Evolutionary conservation across 345 rosid species (phyloP).

Genomic region (Melaleuca alternifolia): DNA sequence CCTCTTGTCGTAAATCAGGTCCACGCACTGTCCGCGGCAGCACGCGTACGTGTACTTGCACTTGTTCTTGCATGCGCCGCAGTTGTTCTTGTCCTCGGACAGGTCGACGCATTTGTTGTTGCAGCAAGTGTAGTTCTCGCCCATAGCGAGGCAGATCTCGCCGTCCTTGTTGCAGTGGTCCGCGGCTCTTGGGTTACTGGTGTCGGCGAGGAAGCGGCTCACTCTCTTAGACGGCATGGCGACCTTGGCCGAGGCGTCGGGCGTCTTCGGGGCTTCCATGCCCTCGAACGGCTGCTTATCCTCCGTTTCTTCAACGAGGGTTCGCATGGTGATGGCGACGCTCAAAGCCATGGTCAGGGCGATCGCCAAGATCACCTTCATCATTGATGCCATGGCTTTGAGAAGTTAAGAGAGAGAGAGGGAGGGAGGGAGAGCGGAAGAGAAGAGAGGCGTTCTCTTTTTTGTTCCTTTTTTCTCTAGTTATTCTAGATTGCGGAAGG

Average conservation of each 20-base stretch:
- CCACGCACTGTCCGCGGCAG: constrained; percentile 65
- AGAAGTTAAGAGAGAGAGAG: neutral
- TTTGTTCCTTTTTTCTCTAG: neutral
- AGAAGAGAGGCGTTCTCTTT: neutral
- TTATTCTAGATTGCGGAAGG: neutral
- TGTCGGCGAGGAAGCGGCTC: constrained; percentile 51
- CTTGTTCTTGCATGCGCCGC: constrained; percentile 65
- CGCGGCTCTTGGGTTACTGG: constrained; percentile 53
- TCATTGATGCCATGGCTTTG: constrained; percentile 21
- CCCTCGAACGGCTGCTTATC: neutral
- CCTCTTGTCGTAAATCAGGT: constrained; percentile 45
- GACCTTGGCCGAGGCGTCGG: neutral
- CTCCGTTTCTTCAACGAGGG: constrained; percentile 3
- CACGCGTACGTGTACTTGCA: constrained; percentile 55
- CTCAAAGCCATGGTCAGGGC: constrained; percentile 36
- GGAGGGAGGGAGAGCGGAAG: neutral
- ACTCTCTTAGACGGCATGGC: constrained; percentile 19
- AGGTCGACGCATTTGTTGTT: constrained; percentile 70
- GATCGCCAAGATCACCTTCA: constrained; percentile 27
- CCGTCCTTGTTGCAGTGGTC: constrained; percentile 46
- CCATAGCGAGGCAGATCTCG: constrained; percentile 17
- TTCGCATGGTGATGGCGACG: constrained; percentile 20
- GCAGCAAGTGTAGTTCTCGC: constrained; percentile 44
- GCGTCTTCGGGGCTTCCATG: neutral
- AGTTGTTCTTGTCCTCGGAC: constrained; percentile 32